Percentiles rank a stretch among this genome's conserved stretches.
Evolutionary conservation across 1,284 basidiomycete genomes (phyloP).

Genomic region (Austropuccinia psidii): DNA sequence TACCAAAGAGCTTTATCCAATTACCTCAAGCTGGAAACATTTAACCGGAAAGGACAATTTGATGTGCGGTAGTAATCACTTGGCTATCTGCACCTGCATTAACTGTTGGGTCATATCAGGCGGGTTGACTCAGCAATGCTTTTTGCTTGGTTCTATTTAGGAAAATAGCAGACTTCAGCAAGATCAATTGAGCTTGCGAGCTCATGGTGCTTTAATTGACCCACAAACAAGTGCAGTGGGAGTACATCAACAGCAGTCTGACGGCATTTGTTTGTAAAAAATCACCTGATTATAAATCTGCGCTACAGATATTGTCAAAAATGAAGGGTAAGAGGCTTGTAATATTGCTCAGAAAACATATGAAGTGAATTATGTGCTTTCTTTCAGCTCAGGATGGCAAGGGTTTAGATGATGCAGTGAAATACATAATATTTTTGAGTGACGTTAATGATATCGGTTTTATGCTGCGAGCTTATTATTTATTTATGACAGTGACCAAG

Average conservation of each 20-base stretch:
- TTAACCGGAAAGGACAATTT: not conserved
- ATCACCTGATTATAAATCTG: conserved; percentile 84
- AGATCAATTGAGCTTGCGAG: conserved; percentile 69
- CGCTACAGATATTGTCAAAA: conserved; percentile 65
- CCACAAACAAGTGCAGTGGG: conserved; percentile 57
- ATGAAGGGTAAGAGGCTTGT: conserved; percentile 66
- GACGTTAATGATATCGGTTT: conserved; percentile 91
- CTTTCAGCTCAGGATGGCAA: conserved; percentile 64
- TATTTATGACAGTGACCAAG: conserved; percentile 88
- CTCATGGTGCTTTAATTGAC: conserved; percentile 67
- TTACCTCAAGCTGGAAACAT: conserved; percentile 15
- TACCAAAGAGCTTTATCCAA: conserved; percentile 13
- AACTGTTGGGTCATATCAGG: not conserved
- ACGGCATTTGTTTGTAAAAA: conserved; percentile 87
- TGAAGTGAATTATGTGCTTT: no score
- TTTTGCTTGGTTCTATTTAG: conserved; percentile 28
- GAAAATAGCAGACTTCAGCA: conserved; percentile 47
- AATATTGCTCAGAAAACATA: no score
- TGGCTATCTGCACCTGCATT: no score
- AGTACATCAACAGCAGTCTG: conserved; percentile 81
- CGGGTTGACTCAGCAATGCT: not conserved
- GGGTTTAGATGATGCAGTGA: conserved; percentile 87
- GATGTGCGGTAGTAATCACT: not conserved
- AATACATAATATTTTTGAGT: conserved; percentile 96
- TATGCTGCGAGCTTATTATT: conserved; percentile 94